Base-by-base conservation (phyloP, 768 basidiomycete species). In the Phylloporus arenicola region DNA sequence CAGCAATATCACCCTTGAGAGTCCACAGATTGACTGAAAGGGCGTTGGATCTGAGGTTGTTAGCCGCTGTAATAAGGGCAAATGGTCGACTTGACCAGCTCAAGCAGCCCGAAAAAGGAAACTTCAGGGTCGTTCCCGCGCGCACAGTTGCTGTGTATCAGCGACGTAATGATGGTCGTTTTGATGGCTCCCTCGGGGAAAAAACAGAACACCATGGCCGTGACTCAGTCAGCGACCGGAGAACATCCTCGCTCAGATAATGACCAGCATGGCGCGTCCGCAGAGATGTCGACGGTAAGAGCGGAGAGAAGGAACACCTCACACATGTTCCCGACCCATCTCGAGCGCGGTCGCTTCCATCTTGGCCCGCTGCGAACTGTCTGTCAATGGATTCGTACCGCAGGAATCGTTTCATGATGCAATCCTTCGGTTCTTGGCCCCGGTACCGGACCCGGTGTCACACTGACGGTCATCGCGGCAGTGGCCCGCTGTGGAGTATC, bases 381-480 rank as follows among this genome's bases (percentile, higher is more conserved):
- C 34, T 31, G 31, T 52, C 57, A 41, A 43, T 9, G 20, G 49
- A 33, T 38, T 11, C 25, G 31, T 42, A 27, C 31, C 19, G 20
- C 38, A 35, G 20, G 25, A 48, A 51, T 45, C 52, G 16, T 57
- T 51, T 50, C 48, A 41, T 45, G 44, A 43, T 47, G 43, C 33
- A 33, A 34, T 57, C 43, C 39, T 47, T 43, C 38, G 39, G 27
- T 58, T 48, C 61, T 64, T 57, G 25, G 44, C 31, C 38, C 55
- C 62, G 56, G 58, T 37, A 19, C 58, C 53, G 55, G 55, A 9
- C 20, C 48, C 53, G 58, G 55, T 35, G 31, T 52, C 40, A 42
- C 48, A 40, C 27, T 20, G 45, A 51, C 33, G 39, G 54, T 40
- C 51, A 45, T 50, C 47, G 50, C 52, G 51, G 45, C 30, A 48